phyloP scores from a whole-genome alignment of 2,329 filamentous ascomycete species.

The Penicillium rolfsii region DNA sequence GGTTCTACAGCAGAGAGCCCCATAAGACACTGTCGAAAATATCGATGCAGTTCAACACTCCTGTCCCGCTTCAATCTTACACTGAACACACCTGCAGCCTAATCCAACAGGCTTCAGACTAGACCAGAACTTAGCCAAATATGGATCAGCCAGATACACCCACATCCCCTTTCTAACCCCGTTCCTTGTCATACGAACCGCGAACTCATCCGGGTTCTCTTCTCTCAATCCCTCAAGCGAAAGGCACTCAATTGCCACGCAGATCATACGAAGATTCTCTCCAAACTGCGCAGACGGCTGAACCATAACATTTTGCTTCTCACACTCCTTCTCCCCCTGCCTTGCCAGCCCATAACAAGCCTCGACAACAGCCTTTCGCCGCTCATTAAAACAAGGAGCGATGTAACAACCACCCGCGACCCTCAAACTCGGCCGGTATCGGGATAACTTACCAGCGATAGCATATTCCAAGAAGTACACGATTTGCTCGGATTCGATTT shows the following conservation, averaged over 20 bases:
- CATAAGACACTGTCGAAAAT: background rate
- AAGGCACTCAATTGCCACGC: background rate
- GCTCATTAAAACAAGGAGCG: background rate
- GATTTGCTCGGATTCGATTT: background rate
- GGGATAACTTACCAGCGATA: background rate
- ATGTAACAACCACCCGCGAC: background rate
- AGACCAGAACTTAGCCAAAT: background rate
- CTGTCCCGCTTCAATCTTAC: background rate
- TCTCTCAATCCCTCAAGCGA: background rate
- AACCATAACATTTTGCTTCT: background rate
- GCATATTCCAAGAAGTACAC: background rate
- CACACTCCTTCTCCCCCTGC: background rate
- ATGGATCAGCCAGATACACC: background rate
- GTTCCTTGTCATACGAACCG: background rate
- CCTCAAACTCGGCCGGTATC: background rate
- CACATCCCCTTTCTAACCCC: background rate
- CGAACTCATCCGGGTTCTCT: background rate
- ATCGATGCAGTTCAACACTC: background rate
- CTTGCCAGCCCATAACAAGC: background rate
- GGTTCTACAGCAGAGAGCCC: background rate
- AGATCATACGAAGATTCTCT: background rate
- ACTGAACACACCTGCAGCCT: background rate
- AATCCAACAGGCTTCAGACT: background rate
- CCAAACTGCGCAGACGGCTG: background rate
- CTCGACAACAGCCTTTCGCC: background rate